phyloP scores from a whole-genome alignment of 225 moss, liverwort and hornwort species.

The Pseudoscleropodium purum region DNA sequence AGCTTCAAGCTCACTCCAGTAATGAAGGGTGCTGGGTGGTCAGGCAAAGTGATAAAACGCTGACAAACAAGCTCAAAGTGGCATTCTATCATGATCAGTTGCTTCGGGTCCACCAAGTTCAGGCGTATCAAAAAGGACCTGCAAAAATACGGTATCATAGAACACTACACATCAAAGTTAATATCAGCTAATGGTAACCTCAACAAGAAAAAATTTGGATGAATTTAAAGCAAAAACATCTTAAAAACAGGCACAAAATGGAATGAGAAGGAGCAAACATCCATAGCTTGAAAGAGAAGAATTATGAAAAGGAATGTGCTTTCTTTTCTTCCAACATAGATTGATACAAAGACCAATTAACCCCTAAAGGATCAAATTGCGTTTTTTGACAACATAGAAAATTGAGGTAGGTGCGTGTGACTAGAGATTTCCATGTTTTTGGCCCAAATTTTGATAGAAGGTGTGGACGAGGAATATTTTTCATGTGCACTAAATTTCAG shows the following conservation, averaged over 20 bases:
- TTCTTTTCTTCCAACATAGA: not conserved
- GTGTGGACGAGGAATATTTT: no score
- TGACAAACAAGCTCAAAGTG: conserved; percentile 52
- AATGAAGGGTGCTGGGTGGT: conserved; percentile 19
- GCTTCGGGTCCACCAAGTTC: conserved; percentile 40
- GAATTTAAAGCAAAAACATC: not conserved
- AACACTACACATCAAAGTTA: not conserved
- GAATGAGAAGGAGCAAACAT: not conserved
- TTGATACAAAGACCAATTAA: no score
- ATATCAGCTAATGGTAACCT: no score
- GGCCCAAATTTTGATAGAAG: no score
- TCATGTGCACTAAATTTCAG: no score
- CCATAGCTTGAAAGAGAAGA: not conserved
- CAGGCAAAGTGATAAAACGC: conserved; percentile 8
- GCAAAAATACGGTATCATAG: not conserved
- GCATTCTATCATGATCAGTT: conserved; percentile 46
- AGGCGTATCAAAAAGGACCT: conserved; percentile 49
- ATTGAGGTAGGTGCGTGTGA: no score
- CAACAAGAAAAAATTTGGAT: no score
- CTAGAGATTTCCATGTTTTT: no score
- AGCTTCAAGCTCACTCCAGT: conserved; percentile 39
- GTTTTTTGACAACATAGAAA: no score
- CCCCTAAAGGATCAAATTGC: no score
- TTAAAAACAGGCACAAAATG: not conserved
- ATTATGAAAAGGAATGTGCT: not conserved